Base-by-base conservation (phyloP, 2,329 filamentous ascomycete species). In the Microdochium bolleyi region DNA sequence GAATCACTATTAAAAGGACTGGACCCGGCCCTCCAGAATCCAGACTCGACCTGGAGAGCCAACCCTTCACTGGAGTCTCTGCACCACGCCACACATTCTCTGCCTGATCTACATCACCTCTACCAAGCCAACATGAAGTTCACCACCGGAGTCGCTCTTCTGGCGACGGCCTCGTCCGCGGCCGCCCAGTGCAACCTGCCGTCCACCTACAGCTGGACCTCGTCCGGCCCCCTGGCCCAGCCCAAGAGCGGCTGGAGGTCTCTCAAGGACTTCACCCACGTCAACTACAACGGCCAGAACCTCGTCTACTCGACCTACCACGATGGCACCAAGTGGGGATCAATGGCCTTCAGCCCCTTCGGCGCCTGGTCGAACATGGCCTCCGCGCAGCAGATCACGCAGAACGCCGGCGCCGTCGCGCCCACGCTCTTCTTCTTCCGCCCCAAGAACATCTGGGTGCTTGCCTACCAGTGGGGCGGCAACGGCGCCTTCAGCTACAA, bases 341-440 rank as follows among this genome's bases (percentile, higher is more conserved):
- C 82, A 11, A 78, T 85, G 75, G 73, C 67, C 66, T 85, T 86
- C 56, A 72, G 70, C 22, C 67, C 72, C 52, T 78, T 86, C 64
- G 67, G 66, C 1, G 70, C 80, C 69, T 84, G 74, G 73, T 64
- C 68, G 16, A 69, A 75, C 22, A 76, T 85, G 72, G 67, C 63
- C 21, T 67, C 73, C 0, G 78, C 74, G 0, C 66, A 60, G 55
- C 82, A 86, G 66, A 85, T 69, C 56, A 67, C 61, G 55, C 82
- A 86, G 66, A 85, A 69, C 56, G 56, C 54, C 1, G 82, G 81
- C 76, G 65, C 78, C 10, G 80, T 84, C 22, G 83, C 83, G 0
- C 83, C 83, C 1, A 82, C 80, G 0, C 67, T 87, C 49, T 84
- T 87, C 69, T 80, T 76, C 70, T 86, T 85, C 59, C 58, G 62